A percentile compares a stretch with the other conserved stretches of the same genome.
These are phyloP conservation scores for Albatrellus ellisii DNA, from an alignment of 768 basidiomycete species.

Conservation along the genomic window DNA sequence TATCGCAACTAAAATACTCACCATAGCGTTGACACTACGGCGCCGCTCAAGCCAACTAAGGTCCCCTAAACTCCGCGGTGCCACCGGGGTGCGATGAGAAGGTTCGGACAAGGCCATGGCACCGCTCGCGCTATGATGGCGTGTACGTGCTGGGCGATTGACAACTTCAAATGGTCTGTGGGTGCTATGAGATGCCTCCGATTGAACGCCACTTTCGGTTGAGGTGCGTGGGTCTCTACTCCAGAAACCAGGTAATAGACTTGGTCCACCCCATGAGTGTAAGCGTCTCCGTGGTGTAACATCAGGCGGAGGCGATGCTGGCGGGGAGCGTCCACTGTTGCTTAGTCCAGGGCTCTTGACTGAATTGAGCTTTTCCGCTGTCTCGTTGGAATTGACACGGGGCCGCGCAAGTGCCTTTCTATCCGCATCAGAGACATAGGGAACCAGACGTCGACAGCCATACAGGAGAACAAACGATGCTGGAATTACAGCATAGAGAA, in stretches of 20 bases:
- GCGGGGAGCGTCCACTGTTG: conserved; percentile 15
- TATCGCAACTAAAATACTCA: conserved; percentile 23
- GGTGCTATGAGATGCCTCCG: conserved; percentile 14
- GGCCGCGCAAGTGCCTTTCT: conserved; percentile 3
- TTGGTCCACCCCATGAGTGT: conserved; percentile 27
- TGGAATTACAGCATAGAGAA: conserved; percentile 43
- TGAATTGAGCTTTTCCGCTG: conserved; percentile 27
- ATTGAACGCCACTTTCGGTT: conserved; percentile 24
- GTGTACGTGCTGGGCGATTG: conserved; percentile 38
- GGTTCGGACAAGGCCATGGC: conserved; percentile 23
- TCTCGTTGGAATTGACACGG: conserved; percentile 26
- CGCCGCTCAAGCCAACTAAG: conserved; percentile 70
- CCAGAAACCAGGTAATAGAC: conserved; percentile 23
- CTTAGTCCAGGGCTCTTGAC: conserved; percentile 10
- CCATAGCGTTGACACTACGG: conserved; percentile 57
- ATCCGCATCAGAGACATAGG: conserved; percentile 3
- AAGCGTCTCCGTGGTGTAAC: conserved; percentile 20
- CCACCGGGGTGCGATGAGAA: conserved; percentile 30
- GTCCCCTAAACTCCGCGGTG: conserved; percentile 49
- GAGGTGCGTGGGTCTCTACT: conserved; percentile 25
- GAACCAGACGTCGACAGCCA: conserved; percentile 5
- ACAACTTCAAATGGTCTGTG: conserved; percentile 33
- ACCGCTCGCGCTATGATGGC: conserved; percentile 34
- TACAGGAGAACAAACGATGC: conserved; percentile 22
- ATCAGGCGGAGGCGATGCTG: conserved; percentile 18